Base-by-base conservation (phyloP, 257 asterid species). In the Rehmannia glutinosa region DNA sequence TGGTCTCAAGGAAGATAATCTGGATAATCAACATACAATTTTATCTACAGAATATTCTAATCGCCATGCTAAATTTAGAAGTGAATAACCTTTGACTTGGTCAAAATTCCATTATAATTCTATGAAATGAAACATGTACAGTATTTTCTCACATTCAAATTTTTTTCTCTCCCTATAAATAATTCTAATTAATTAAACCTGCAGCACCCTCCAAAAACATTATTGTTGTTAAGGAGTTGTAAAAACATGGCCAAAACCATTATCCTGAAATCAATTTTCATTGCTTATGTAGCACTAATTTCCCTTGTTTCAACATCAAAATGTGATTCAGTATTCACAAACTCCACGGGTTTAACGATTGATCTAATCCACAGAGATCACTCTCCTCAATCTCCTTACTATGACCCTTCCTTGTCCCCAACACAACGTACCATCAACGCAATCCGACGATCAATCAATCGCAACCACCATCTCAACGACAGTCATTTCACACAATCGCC, bases 361-460 rank as follows among this genome's bases (percentile, higher is more conserved):
- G 78, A 68, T 56, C 72, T 77, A 17, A 68, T 77, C 53, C 82
- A 72, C 9, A 62, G 75, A 28, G 78, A 72, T n/a, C n/a, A n/a
- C 55, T 67, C 82, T 6, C 68, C 53, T 1, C 23, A 35, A 2
- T 66, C 80, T 30, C 80, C 80, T 6, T 41, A 13, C 6, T 43
- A 70, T 24, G 30, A 76, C 36, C 51, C 80, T 30, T 50, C 46
- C 16, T 10, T 75, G 2, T 9, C 72, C 0, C 61, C 47, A 15
- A 27, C 38, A 2, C 72, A 77, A 21, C 78, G 65, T 46, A 15
- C 64, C 3, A 27, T 1, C 10, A 71, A 72, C 2, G 49, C 64
- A 0, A 10, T 76, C 2, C 60, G 3, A 28, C 32, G 78, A 45
- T 77, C 82, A 8, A 19, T 54, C 4, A 3, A 21, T 8, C 75